Conservation (phyloP, 1,284 basidiomycete species). For the Cryptococcus neoformans region DNA sequence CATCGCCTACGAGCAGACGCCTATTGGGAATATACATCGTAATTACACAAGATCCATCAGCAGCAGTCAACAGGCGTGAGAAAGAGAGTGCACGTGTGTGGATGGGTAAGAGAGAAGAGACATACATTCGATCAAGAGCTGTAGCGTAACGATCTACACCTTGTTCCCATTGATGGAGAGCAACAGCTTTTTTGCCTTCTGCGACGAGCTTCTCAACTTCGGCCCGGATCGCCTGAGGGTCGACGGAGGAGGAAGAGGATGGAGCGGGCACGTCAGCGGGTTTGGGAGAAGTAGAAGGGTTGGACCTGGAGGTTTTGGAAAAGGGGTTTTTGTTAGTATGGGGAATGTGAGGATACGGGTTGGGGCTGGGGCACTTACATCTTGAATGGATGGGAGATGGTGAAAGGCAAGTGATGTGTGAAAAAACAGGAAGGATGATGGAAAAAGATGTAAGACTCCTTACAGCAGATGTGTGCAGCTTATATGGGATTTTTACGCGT, state of each 20-base stretch:
- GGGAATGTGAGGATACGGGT: background rate
- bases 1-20: constrained; percentile 66
- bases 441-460: background rate
- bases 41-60: background rate
- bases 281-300: constrained; percentile 3
- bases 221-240: constrained; percentile 2
- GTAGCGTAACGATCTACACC: constrained; percentile 79
- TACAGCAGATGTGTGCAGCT: too few species aligned
- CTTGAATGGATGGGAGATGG: background rate
- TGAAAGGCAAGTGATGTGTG: background rate
- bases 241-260: too few species aligned
- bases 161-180: constrained; percentile 79
- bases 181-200: constrained; percentile 62
- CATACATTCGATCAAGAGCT: constrained; percentile 75
- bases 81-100: background rate
- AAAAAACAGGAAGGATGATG: background rate
- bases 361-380: background rate
- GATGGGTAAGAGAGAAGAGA: constrained; percentile 8
- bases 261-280: background rate
- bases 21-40: constrained; percentile 49
- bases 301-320: background rate
- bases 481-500: too few species aligned
- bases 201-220: constrained; percentile 37
- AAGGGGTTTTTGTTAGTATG: background rate
- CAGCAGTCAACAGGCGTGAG: background rate